These are phyloP conservation scores for Patellifolia procumbens DNA, from an alignment of 179 eudicot genomes.

Conservation along the genomic window DNA sequence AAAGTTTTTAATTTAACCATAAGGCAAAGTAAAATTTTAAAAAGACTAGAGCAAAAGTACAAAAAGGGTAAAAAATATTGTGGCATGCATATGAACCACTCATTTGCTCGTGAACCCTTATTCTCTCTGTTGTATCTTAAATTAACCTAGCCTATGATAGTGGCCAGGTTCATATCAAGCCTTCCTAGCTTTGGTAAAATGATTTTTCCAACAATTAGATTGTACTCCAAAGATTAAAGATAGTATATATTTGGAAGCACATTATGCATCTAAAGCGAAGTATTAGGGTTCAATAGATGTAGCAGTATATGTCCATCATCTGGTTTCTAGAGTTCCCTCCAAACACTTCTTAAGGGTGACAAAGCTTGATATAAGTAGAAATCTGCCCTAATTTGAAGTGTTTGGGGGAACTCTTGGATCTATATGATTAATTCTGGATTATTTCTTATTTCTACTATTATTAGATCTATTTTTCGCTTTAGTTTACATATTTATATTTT, in stretches of 20 bases:
- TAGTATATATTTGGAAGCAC: slow-evolving; percentile 11
- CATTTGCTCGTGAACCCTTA: not conserved
- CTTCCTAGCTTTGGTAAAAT: not conserved
- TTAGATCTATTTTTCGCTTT: no score
- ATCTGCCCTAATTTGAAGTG: slow-evolving; percentile 38
- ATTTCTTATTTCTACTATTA: no score
- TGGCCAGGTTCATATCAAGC: slow-evolving; percentile 20
- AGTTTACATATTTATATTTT: no score
- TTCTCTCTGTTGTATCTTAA: slow-evolving; percentile 4
- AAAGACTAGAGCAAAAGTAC: not conserved
- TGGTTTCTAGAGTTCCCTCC: slow-evolving; percentile 38
- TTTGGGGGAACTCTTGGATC: slow-evolving; percentile 49
- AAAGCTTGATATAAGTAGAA: no score
- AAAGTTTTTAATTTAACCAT: no score
- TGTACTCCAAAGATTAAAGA: not conserved
- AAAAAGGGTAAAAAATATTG: not conserved
- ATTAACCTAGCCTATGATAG: slow-evolving; percentile 20
- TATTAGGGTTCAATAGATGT: not conserved
- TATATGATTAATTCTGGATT: slow-evolving; percentile 22
- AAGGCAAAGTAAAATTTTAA: not conserved
- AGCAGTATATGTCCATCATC: not conserved
- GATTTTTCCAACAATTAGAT: not conserved
- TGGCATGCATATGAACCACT: slow-evolving; percentile 17
- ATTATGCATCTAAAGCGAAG: not conserved
- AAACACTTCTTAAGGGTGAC: slow-evolving; percentile 36